Conservation (phyloP, 495 filamentous ascomycete genomes). For the Terfezia boudieri region DNA sequence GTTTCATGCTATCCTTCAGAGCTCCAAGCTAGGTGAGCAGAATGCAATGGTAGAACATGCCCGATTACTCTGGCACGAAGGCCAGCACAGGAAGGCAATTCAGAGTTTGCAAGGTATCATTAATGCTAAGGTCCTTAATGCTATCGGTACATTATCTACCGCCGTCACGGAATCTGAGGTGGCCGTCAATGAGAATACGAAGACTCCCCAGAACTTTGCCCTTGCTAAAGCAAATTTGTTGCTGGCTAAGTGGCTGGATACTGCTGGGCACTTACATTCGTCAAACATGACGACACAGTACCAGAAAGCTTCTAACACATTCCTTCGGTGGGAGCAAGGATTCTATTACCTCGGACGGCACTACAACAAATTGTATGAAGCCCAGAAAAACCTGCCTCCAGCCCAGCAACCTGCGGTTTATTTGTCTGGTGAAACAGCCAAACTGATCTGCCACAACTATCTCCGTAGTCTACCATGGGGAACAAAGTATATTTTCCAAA, state of each 20-base stretch:
- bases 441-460: slow-evolving; percentile 58
- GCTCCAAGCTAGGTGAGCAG: slow-evolving; percentile 57
- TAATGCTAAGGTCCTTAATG: slow-evolving; percentile 39
- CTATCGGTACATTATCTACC: background rate
- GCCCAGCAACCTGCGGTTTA: slow-evolving; percentile 36
- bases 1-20: slow-evolving; percentile 81
- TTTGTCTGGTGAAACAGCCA: slow-evolving; percentile 50
- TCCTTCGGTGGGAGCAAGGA: slow-evolving; percentile 71
- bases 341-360: slow-evolving; percentile 93
- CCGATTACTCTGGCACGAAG: slow-evolving; percentile 79
- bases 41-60: slow-evolving; percentile 85
- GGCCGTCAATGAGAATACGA: background rate
- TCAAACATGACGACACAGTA: slow-evolving; percentile 56
- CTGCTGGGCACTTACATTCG: slow-evolving; percentile 71
- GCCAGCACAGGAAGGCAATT: slow-evolving; percentile 85
- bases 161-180: background rate
- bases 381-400: slow-evolving; percentile 53
- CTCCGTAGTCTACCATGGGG: slow-evolving; percentile 57
- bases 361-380: slow-evolving; percentile 89
- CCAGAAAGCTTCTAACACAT: slow-evolving; percentile 38
- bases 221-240: slow-evolving; percentile 44
- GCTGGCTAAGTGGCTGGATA: slow-evolving; percentile 90
- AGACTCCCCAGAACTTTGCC: background rate
- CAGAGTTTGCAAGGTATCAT: slow-evolving; percentile 72
- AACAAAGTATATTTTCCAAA: slow-evolving; percentile 87